Evolutionary conservation across 2,329 filamentous ascomycete genomes (phyloP).

Genomic region (Zelopaecilomyces penicillatus): DNA sequence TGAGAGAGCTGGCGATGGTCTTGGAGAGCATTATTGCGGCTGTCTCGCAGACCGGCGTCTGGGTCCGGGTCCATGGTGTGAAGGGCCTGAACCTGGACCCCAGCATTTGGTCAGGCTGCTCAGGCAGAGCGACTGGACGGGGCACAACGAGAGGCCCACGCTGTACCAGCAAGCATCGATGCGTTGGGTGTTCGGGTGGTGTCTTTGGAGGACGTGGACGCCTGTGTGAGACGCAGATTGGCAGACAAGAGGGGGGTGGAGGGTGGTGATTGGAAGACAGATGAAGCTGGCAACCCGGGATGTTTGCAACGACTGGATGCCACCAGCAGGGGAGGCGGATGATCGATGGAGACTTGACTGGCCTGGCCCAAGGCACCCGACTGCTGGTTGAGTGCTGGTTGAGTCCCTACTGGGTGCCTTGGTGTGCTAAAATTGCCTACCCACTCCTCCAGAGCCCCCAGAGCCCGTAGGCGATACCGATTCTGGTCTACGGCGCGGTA

Average conservation of each 20-base stretch:
- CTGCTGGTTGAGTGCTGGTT: too few relatives aligned
- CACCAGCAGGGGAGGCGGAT: conserved; percentile 5
- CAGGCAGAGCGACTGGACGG: conserved; percentile 33
- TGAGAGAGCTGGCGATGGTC: conserved; percentile 20
- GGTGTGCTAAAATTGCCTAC: too few relatives aligned
- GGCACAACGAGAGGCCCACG: conserved; percentile 33
- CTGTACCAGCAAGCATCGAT: conserved; percentile 36
- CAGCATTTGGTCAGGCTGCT: conserved; percentile 36
- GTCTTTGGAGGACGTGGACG: not conserved
- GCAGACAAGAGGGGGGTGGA: conserved; percentile 8
- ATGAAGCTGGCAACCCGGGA: conserved; percentile 6
- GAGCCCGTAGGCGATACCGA: too few relatives aligned
- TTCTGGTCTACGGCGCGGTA: too few relatives aligned
- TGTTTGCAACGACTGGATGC: conserved; percentile 7
- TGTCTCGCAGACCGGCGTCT: conserved; percentile 19
- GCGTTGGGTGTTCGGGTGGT: conserved; percentile 27
- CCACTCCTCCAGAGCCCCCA: too few relatives aligned
- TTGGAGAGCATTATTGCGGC: conserved; percentile 18
- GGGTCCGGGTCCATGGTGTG: conserved; percentile 21
- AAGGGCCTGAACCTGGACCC: conserved; percentile 22
- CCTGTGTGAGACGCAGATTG: conserved; percentile 4
- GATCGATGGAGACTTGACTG: conserved; percentile 1
- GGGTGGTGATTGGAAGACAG: conserved; percentile 11
- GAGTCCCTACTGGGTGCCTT: too few relatives aligned
- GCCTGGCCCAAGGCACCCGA: not conserved